phyloP scores from a whole-genome alignment of 768 basidiomycete species.

The Inosperma sp. region DNA sequence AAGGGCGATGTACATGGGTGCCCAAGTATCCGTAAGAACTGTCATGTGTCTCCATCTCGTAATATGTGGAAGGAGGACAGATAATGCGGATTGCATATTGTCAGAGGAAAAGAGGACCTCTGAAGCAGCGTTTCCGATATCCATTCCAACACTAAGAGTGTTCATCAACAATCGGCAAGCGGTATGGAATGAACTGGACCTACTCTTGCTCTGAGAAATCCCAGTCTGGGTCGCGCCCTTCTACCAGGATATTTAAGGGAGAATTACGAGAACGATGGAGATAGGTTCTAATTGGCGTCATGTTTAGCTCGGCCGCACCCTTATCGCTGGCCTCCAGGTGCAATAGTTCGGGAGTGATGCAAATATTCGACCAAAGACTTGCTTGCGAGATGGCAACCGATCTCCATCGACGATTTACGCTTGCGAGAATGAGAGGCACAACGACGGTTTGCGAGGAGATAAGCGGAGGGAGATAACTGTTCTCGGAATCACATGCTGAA shows the following conservation, averaged over 20 bases:
- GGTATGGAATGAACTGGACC: conserved; percentile 11
- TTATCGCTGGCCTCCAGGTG: conserved; percentile 13
- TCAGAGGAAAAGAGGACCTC: conserved; percentile 36
- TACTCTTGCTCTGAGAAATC: conserved; percentile 52
- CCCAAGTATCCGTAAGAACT: conserved; percentile 53
- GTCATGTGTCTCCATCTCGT: conserved; percentile 49
- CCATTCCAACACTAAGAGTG: conserved; percentile 24
- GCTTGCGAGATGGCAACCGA: conserved; percentile 44
- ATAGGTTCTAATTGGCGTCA: conserved; percentile 36
- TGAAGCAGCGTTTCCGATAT: conserved; percentile 25
- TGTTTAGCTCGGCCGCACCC: conserved; percentile 27
- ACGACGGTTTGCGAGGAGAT: conserved; percentile 41
- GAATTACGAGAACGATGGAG: conserved; percentile 44
- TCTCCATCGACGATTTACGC: conserved; percentile 52
- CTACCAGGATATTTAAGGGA: conserved; percentile 53
- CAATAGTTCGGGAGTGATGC: conserved; percentile 41
- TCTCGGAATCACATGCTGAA: conserved; percentile 32
- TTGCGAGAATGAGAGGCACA: conserved; percentile 42
- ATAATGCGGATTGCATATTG: conserved; percentile 44
- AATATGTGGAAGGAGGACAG: conserved; percentile 48
- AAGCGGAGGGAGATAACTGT: conserved; percentile 22
- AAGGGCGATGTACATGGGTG: conserved; percentile 54
- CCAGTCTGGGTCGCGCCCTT: conserved; percentile 56
- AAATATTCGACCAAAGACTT: conserved; percentile 52
- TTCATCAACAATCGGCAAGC: conserved; percentile 4